These are phyloP conservation scores for Eutrema salsugineum DNA, from an alignment of 441 rosid species.

Conservation along the genomic window DNA sequence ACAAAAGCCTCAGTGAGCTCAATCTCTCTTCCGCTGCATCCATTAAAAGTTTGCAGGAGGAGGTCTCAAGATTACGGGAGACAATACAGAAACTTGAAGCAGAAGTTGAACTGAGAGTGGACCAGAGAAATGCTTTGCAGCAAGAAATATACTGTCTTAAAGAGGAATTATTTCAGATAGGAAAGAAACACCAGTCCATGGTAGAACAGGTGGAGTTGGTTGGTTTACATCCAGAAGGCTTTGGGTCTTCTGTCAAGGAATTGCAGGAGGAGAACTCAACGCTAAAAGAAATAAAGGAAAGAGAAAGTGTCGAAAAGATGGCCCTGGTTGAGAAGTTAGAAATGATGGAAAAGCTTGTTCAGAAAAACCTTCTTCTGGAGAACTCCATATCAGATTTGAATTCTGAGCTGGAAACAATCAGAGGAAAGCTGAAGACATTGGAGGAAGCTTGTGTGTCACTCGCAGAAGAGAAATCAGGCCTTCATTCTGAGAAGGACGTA, in stretches of 20 bases:
- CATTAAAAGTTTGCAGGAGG: slow-evolving; percentile 63
- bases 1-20: slow-evolving; percentile 56
- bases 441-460: slow-evolving; percentile 67
- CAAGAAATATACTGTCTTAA: slow-evolving; percentile 94
- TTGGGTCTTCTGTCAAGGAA: slow-evolving; percentile 62
- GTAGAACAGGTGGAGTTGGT: slow-evolving; percentile 73
- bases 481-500: slow-evolving; percentile 59
- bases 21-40: slow-evolving; percentile 72
- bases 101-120: slow-evolving; percentile 79
- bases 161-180: slow-evolving; percentile 78
- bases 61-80: slow-evolving; percentile 62
- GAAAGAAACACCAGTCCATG: slow-evolving; percentile 56
- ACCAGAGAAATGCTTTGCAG: slow-evolving; percentile 90
- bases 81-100: slow-evolving; percentile 77
- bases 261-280: slow-evolving; percentile 59
- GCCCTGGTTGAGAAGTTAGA: slow-evolving; percentile 58
- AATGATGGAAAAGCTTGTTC: slow-evolving; percentile 71
- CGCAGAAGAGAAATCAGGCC: slow-evolving; percentile 54
- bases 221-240: slow-evolving; percentile 53
- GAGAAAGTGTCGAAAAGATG: slow-evolving; percentile 52
- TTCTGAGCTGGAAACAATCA: slow-evolving; percentile 67
- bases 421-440: slow-evolving; percentile 56
- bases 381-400: slow-evolving; percentile 83
- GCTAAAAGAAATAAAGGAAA: slow-evolving; percentile 52
- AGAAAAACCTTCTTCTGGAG: slow-evolving; percentile 71